A percentile compares a stretch with the other conserved stretches of the same genome.
phyloP scores from a whole-genome alignment of 108 stramenopile genomes.

The Cyclostephanos invisitatus region DNA sequence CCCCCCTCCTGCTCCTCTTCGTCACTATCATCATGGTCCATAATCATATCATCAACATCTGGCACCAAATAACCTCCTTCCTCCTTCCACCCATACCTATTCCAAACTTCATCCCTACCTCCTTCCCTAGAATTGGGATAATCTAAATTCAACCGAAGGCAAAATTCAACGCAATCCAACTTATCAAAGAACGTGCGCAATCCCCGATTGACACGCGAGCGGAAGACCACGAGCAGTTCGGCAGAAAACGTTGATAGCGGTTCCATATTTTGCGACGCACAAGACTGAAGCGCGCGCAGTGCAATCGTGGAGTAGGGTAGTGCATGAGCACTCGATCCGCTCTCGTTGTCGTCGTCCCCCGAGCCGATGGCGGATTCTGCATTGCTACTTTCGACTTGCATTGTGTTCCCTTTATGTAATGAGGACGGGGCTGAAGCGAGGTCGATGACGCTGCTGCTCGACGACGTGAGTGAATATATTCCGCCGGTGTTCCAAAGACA shows the following conservation, averaged over 20 bases:
- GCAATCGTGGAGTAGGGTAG: constrained; percentile 41
- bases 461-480: constrained; percentile 23
- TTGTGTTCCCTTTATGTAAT: not conserved
- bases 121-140: not conserved
- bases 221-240: constrained; percentile 32
- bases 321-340: constrained; percentile 2
- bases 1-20: not conserved
- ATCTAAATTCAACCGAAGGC: constrained; percentile 34
- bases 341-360: not conserved
- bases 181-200: constrained; percentile 42
- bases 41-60: constrained; percentile 18
- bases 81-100: constrained; percentile 34
- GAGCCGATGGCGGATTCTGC: not conserved
- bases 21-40: constrained; percentile 9
- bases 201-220: constrained; percentile 31
- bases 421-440: not conserved
- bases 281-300: constrained; percentile 34
- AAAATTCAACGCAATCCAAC: constrained; percentile 29
- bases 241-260: constrained; percentile 40
- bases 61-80: constrained; percentile 37
- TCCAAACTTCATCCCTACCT: constrained; percentile 8
- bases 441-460: not conserved
- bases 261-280: constrained; percentile 25
- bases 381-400: not conserved
- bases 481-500: constrained; percentile 45